A percentile compares a stretch with the other conserved stretches of the same genome.
phyloP scores from a whole-genome alignment of 176 grass and related monocot species.

The Rhynchospora pubera region DNA sequence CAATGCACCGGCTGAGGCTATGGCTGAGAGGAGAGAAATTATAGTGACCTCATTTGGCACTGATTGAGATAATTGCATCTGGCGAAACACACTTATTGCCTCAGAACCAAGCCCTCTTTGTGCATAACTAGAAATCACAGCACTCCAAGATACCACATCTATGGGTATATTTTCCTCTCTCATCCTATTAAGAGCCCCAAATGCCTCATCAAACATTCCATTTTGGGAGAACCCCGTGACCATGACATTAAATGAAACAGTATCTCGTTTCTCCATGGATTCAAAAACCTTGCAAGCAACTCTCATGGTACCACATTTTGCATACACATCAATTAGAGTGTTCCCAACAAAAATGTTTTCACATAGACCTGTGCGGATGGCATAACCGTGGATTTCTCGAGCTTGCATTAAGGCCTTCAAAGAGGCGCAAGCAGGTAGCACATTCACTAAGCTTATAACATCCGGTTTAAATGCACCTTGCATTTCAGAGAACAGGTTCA shows the following conservation, averaged over 20 bases:
- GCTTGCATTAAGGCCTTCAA: conserved; percentile 50
- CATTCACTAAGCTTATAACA: conserved; percentile 77
- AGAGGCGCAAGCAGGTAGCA: conserved; percentile 85
- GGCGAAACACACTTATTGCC: conserved; percentile 45
- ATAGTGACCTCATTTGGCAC: conserved; percentile 70
- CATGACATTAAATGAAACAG: conserved; percentile 68
- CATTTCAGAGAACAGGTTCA: conserved; percentile 63
- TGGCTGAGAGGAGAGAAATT: conserved; percentile 71
- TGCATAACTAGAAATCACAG: conserved; percentile 71
- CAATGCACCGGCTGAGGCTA: conserved; percentile 66
- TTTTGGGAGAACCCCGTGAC: conserved; percentile 70
- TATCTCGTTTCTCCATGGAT: conserved; percentile 54
- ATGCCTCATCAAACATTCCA: conserved; percentile 64
- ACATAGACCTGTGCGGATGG: conserved; percentile 57
- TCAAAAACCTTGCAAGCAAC: conserved; percentile 67
- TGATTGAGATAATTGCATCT: conserved; percentile 53
- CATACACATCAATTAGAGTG: conserved; percentile 54
- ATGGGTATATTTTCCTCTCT: conserved; percentile 46
- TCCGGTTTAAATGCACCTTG: conserved; percentile 37
- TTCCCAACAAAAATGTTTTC: conserved; percentile 71
- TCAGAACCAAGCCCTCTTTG: conserved; percentile 61
- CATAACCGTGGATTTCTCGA: conserved; percentile 75
- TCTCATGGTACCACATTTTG: conserved; percentile 62
- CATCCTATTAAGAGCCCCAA: conserved; percentile 63
- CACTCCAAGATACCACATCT: conserved; percentile 67